phyloP scores from a whole-genome alignment of 139 green algal species.

The Picochlorum sp. region DNA sequence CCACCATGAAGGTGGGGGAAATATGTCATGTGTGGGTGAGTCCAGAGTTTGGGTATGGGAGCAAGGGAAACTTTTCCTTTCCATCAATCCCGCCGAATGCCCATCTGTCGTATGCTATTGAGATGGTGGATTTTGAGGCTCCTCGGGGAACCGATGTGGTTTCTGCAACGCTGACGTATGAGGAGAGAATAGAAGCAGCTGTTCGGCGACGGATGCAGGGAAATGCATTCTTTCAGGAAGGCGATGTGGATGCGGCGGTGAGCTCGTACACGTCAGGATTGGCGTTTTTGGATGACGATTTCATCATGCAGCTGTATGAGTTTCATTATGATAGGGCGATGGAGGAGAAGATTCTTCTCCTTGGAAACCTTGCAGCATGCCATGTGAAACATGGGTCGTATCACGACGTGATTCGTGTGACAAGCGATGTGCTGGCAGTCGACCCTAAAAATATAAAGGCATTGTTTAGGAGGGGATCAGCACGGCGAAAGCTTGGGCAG shows the following conservation, averaged over 20 bases:
- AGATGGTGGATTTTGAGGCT: slow-evolving; percentile 60
- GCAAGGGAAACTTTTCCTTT: slow-evolving; percentile 69
- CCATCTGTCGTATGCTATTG: slow-evolving; percentile 56
- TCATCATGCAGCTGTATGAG: slow-evolving; percentile 72
- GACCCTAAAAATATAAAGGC: slow-evolving; percentile 48
- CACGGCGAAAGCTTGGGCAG: slow-evolving; percentile 38
- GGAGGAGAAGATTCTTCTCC: slow-evolving; percentile 33
- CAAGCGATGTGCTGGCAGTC: slow-evolving; percentile 17
- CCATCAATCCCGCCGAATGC: slow-evolving; percentile 56
- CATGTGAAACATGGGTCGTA: slow-evolving; percentile 53
- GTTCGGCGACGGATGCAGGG: slow-evolving; percentile 50
- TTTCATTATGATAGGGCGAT: slow-evolving; percentile 49
- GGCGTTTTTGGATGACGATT: slow-evolving; percentile 70
- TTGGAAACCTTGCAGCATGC: slow-evolving; percentile 59
- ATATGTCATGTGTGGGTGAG: slow-evolving; percentile 36
- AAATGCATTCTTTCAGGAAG: slow-evolving; percentile 56
- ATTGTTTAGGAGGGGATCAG: slow-evolving; percentile 60
- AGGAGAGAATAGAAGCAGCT: slow-evolving; percentile 56
- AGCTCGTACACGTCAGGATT: slow-evolving; percentile 56
- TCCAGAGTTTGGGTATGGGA: slow-evolving; percentile 37
- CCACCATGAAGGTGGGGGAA: slow-evolving; percentile 58
- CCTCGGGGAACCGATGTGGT: slow-evolving; percentile 22
- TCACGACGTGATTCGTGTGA: slow-evolving; percentile 42
- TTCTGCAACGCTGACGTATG: slow-evolving; percentile 21
- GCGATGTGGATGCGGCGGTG: slow-evolving; percentile 36